phyloP scores from a whole-genome alignment of 140 eudicot genomes.

The Anethum foeniculum region DNA sequence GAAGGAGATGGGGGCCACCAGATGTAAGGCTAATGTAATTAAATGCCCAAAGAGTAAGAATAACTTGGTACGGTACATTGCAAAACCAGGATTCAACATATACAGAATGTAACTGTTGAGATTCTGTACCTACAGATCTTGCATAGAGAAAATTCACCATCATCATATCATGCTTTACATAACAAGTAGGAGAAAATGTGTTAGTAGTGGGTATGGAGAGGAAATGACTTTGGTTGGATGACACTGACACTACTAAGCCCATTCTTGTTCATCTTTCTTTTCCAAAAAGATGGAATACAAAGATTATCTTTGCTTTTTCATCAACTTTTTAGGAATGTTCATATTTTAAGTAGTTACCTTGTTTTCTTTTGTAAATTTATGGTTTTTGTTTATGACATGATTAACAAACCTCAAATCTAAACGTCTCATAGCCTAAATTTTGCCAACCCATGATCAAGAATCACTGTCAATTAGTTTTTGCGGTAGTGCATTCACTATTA shows the following conservation, averaged over 20 bases:
- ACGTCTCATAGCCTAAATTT: neutral
- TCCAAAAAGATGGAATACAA: neutral
- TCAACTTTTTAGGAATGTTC: neutral
- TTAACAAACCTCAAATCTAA: neutral
- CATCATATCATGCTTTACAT: neutral
- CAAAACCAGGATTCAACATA: slow-evolving; percentile 13
- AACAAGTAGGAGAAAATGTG: neutral
- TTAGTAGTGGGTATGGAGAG: slow-evolving; percentile 7
- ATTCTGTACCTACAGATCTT: slow-evolving; percentile 51
- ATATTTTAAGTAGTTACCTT: neutral
- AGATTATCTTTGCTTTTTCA: slow-evolving; percentile 1
- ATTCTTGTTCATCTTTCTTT: neutral
- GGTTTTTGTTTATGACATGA: neutral
- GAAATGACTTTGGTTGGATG: neutral
- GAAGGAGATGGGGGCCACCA: slow-evolving; percentile 8
- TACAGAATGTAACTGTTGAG: slow-evolving; percentile 42
- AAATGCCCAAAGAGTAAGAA: slow-evolving; percentile 4
- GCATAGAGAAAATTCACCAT: slow-evolving; percentile 6
- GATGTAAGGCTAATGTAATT: slow-evolving; percentile 1
- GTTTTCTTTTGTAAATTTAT: neutral
- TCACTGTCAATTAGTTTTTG: neutral
- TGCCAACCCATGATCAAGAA: neutral
- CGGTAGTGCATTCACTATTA: neutral
- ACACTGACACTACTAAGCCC: slow-evolving; percentile 4
- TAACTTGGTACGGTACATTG: slow-evolving; percentile 15